Evolutionary conservation across 345 rosid genomes (phyloP).

Genomic region (Arabidopsis arenosa): DNA sequence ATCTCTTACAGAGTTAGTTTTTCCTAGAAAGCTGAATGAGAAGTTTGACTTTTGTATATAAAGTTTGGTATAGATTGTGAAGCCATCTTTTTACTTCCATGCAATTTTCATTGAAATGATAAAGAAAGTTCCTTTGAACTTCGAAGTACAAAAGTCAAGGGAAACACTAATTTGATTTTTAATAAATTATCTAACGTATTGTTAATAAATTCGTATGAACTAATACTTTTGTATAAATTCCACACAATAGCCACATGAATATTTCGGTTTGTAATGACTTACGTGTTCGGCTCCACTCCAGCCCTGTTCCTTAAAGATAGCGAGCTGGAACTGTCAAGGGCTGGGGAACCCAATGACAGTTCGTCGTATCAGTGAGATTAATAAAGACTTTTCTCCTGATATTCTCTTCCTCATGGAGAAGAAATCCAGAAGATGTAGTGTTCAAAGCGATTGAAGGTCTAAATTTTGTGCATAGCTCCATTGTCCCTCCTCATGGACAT

Average conservation of each 20-base stretch:
- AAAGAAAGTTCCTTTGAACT: constrained; percentile 2
- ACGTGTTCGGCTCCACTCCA: not conserved
- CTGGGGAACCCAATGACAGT: too few species aligned
- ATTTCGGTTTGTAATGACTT: not conserved
- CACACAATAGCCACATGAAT: not conserved
- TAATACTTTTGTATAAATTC: not conserved
- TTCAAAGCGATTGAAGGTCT: too few species aligned
- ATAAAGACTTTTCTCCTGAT: too few species aligned
- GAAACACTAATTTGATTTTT: not conserved
- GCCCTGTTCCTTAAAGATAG: too few species aligned
- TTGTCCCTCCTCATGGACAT: too few species aligned
- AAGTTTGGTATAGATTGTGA: not conserved
- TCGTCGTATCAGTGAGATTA: too few species aligned
- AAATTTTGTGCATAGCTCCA: too few species aligned
- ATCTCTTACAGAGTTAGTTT: too few species aligned
- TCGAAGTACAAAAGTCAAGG: not conserved
- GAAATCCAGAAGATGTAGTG: too few species aligned
- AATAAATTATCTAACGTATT: not conserved
- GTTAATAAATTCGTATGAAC: not conserved
- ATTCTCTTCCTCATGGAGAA: too few species aligned
- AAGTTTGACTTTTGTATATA: not conserved
- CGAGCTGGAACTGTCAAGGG: too few species aligned
- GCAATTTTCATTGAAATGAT: not conserved
- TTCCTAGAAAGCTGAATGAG: too few species aligned
- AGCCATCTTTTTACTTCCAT: not conserved